phyloP scores from a whole-genome alignment of 768 basidiomycete genomes.

The Grammothele lineata region DNA sequence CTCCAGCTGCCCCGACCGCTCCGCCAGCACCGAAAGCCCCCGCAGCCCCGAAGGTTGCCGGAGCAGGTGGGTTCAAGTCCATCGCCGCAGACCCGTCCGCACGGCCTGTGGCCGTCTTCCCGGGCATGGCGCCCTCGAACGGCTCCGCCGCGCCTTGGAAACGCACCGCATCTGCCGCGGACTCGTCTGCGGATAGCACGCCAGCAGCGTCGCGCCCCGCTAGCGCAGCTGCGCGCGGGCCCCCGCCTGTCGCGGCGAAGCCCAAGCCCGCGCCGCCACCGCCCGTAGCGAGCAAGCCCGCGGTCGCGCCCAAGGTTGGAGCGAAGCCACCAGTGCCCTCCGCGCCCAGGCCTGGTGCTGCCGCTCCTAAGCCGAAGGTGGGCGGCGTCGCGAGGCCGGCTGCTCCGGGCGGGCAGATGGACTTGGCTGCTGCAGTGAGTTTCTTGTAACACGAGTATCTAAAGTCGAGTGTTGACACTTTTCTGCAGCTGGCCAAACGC shows the following conservation, averaged over 20 bases:
- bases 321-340: constrained; percentile 62
- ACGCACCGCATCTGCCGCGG: constrained; percentile 33
- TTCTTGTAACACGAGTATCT: too few species aligned
- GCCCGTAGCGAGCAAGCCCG: constrained; percentile 46
- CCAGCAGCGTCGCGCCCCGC: constrained; percentile 47
- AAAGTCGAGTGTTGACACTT: too few species aligned
- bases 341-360: constrained; percentile 45
- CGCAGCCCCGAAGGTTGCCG: constrained; percentile 7
- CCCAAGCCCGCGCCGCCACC: constrained; percentile 61
- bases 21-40: constrained; percentile 22
- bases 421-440: constrained; percentile 81
- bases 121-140: constrained; percentile 65
- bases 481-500: constrained; percentile 65
- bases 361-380: constrained; percentile 34
- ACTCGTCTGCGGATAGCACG: constrained; percentile 32
- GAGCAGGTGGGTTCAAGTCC: constrained; percentile 32
- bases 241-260: constrained; percentile 58
- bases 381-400: constrained; percentile 39
- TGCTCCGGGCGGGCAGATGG: constrained; percentile 60
- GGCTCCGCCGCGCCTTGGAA: constrained; percentile 76
- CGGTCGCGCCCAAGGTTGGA: constrained; percentile 39
- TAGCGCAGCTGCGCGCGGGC: constrained; percentile 45
- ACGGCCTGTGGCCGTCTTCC: constrained; percentile 80
- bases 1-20: constrained; percentile 31
- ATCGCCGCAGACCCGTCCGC: constrained; percentile 57